Conservation (phyloP, 192 early-diverging fungal species). For the Spizellomyces sp. region DNA sequence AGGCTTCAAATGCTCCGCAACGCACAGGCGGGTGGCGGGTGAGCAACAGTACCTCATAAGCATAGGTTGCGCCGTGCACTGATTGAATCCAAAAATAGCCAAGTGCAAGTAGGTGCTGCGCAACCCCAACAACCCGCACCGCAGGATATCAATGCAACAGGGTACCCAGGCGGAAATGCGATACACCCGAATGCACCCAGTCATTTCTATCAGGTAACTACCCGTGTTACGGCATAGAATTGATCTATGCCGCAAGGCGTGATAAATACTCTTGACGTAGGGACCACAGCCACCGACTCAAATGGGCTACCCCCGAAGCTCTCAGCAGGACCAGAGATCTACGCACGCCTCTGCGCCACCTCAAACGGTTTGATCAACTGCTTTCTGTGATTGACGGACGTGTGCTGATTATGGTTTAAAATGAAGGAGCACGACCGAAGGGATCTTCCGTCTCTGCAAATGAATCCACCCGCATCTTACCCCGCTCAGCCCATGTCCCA, state of each 20-base stretch:
- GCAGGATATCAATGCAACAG: conserved; percentile 17
- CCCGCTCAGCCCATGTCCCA: neutral
- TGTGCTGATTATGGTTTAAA: neutral
- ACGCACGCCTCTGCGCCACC: neutral
- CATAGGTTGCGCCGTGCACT: neutral
- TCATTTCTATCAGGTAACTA: conserved; percentile 29
- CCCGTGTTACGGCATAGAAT: neutral
- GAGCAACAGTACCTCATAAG: neutral
- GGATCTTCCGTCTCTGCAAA: neutral
- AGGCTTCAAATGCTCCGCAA: conserved; percentile 53
- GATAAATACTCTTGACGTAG: neutral
- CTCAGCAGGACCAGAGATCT: neutral
- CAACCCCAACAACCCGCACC: conserved; percentile 33
- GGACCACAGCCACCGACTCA: conserved; percentile 30
- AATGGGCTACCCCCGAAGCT: conserved; percentile 14
- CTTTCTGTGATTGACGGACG: no score
- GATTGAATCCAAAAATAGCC: conserved; percentile 1
- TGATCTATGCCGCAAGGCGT: no score
- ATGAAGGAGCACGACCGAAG: conserved; percentile 4
- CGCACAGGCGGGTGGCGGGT: conserved; percentile 38
- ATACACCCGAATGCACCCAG: conserved; percentile 14
- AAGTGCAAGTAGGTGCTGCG: conserved; percentile 18
- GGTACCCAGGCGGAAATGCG: conserved; percentile 11
- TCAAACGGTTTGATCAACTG: no score
- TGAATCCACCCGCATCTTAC: neutral